These are phyloP conservation scores for Elongisporangium undulatum DNA, from an alignment of 352 stramenopile species.

Conservation along the genomic window DNA sequence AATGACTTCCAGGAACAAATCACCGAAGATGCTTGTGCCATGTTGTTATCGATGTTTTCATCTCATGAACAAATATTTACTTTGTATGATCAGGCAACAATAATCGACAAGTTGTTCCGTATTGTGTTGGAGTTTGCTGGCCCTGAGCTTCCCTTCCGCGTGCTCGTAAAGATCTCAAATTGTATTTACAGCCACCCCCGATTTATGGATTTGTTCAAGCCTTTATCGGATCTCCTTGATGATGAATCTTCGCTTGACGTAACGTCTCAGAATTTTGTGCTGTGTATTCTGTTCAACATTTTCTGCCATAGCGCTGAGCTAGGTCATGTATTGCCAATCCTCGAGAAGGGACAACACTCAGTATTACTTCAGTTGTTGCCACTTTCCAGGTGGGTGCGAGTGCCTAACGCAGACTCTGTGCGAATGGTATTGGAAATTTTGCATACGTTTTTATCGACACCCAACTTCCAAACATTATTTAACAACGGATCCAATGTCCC, in stretches of 20 bases:
- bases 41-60: conserved; percentile 42
- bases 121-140: conserved; percentile 27
- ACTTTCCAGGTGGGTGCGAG: conserved; percentile 38
- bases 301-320: conserved; percentile 30
- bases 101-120: conserved; percentile 41
- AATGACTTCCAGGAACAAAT: conserved; percentile 12
- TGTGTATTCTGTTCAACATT: conserved; percentile 59
- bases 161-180: conserved; percentile 45
- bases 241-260: conserved; percentile 4
- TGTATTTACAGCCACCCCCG: conserved; percentile 23
- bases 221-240: conserved; percentile 15
- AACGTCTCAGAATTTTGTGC: conserved; percentile 22
- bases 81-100: conserved; percentile 43
- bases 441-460: conserved; percentile 27
- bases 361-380: conserved; percentile 55
- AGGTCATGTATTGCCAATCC: not conserved
- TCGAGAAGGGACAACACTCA: conserved; percentile 22
- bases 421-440: conserved; percentile 53
- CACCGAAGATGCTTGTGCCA: conserved; percentile 41
- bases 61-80: conserved; percentile 34
- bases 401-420: conserved; percentile 25
- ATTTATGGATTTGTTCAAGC: conserved; percentile 31
- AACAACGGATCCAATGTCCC: conserved; percentile 56
- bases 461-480: conserved; percentile 26
- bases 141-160: conserved; percentile 33